Percentiles rank a stretch among this genome's conserved stretches.
Conservation (phyloP, 306 rosid genomes). For the Lagenaria siceraria region DNA sequence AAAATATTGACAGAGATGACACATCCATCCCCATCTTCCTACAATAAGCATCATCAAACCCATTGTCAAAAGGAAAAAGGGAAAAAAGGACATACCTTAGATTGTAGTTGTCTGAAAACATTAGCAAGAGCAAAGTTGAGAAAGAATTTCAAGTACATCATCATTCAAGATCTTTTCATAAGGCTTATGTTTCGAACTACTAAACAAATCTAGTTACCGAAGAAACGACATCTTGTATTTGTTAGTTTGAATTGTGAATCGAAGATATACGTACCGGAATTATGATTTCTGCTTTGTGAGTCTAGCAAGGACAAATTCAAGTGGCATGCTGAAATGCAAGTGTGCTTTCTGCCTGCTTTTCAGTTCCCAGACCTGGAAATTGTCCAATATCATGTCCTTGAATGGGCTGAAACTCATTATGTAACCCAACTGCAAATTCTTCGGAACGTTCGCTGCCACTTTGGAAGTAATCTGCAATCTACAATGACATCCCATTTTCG, state of each 20-base stretch:
- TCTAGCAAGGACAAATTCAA: slow-evolving; percentile 4
- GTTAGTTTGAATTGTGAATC: background rate
- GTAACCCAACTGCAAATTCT: slow-evolving; percentile 59
- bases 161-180: background rate
- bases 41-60: background rate
- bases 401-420: slow-evolving; percentile 46
- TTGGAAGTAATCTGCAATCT: slow-evolving; percentile 73
- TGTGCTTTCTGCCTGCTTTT: slow-evolving; percentile 19
- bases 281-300: background rate
- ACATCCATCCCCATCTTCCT: background rate
- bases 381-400: slow-evolving; percentile 77
- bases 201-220: background rate
- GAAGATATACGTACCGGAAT: background rate
- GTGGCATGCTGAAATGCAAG: slow-evolving; percentile 25
- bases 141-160: background rate
- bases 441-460: slow-evolving; percentile 25
- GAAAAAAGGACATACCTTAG: background rate
- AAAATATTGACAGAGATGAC: background rate
- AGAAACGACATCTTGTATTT: background rate
- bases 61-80: background rate
- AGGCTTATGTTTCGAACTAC: background rate
- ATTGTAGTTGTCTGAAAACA: background rate
- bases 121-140: background rate
- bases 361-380: slow-evolving; percentile 43
- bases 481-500: slow-evolving; percentile 10